phyloP scores from a whole-genome alignment of 495 filamentous ascomycete species.

The Neurospora terricola region DNA sequence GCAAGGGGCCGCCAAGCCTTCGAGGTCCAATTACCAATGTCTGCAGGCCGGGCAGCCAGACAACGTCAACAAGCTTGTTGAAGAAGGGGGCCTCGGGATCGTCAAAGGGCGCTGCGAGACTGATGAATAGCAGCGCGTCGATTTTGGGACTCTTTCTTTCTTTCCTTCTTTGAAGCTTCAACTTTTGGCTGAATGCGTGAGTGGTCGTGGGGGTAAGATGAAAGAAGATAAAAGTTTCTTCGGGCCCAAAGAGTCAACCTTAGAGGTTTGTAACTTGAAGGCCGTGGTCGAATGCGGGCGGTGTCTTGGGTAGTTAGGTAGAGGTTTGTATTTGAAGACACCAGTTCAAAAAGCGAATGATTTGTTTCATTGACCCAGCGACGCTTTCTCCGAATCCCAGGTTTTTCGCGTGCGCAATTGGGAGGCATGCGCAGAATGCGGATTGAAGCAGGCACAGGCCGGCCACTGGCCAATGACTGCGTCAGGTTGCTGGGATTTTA shows the following conservation, averaged over 20 bases:
- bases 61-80: neutral
- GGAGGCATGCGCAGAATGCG: conserved; percentile 13
- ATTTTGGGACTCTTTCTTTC: neutral
- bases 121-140: neutral
- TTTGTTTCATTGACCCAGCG: conserved; percentile 21
- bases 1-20: neutral
- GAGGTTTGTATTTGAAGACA: neutral
- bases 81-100: neutral
- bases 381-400: conserved; percentile 11
- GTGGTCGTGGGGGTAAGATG: neutral
- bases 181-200: neutral
- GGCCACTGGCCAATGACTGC: conserved; percentile 9
- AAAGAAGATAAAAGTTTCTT: neutral
- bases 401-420: conserved; percentile 20
- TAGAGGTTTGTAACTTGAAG: neutral
- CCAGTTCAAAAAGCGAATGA: neutral
- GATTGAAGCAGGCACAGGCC: conserved; percentile 11
- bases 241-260: neutral
- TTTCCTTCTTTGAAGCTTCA: neutral
- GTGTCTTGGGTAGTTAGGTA: neutral
- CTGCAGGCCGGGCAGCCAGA: neutral
- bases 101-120: neutral
- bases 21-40: neutral
- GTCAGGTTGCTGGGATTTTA: neutral
- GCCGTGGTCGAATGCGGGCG: neutral